A percentile compares a stretch with the other conserved stretches of the same genome.
phyloP scores from a whole-genome alignment of 176 grass and related monocot genomes.

The Cymbopogon citratus region DNA sequence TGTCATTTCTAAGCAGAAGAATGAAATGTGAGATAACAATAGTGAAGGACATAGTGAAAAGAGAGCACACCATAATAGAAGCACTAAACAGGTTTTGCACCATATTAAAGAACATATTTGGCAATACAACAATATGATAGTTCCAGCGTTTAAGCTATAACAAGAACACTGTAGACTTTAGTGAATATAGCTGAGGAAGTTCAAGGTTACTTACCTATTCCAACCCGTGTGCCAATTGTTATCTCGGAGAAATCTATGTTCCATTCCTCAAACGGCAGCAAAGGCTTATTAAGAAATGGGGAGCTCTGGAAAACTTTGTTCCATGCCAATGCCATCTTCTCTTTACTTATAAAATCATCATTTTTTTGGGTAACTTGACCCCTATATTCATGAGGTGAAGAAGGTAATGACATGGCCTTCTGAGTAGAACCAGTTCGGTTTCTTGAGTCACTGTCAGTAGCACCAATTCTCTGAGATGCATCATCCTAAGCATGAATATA shows the following conservation, averaged over 20 bases:
- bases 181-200: constrained; percentile 12
- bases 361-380: constrained; percentile 45
- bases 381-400: constrained; percentile 91
- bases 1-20: constrained; percentile 8
- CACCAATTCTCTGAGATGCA: constrained; percentile 30
- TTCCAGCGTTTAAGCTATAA: neutral
- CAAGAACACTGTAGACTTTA: neutral
- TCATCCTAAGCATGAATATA: constrained; percentile 56
- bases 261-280: constrained; percentile 97
- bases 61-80: neutral
- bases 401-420: constrained; percentile 89
- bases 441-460: constrained; percentile 45
- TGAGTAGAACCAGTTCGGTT: constrained; percentile 52
- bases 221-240: constrained; percentile 95
- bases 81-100: constrained; percentile 6
- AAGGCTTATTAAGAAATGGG: constrained; percentile 76
- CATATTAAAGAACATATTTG: constrained; percentile 14
- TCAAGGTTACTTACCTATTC: constrained; percentile 74
- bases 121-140: constrained; percentile 1
- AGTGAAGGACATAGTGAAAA: constrained; percentile 6
- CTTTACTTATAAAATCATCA: constrained; percentile 68
- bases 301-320: constrained; percentile 79
- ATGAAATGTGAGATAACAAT: constrained; percentile 8
- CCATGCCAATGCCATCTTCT: constrained; percentile 71
- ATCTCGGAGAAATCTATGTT: constrained; percentile 95